phyloP scores from a whole-genome alignment of 306 rosid species.

The Gynostemma pentaphyllum region DNA sequence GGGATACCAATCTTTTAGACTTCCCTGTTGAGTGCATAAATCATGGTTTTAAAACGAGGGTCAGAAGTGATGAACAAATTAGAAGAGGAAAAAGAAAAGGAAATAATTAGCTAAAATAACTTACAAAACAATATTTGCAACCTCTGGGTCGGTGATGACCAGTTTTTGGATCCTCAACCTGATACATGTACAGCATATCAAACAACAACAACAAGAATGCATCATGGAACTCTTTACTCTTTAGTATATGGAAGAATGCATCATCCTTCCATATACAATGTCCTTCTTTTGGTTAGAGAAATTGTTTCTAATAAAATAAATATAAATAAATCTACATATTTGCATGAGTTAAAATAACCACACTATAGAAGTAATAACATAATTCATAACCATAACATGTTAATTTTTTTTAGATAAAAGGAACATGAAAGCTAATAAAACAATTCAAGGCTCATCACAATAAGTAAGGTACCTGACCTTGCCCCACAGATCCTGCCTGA shows the following conservation, averaged over 20 bases:
- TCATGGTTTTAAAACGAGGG: slow-evolving; percentile 12
- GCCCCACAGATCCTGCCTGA: slow-evolving; percentile 30
- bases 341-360: background rate
- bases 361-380: background rate
- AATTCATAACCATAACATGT: background rate
- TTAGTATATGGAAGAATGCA: too few species aligned
- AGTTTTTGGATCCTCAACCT: slow-evolving; percentile 35
- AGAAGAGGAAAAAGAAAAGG: slow-evolving; percentile 6
- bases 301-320: background rate
- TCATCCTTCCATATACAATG: background rate
- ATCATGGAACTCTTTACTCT: too few species aligned
- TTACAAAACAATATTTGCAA: slow-evolving; percentile 80
- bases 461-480: slow-evolving; percentile 60
- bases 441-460: slow-evolving; percentile 14
- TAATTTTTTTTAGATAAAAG: too few species aligned
- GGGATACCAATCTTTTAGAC: slow-evolving; percentile 44
- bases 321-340: background rate
- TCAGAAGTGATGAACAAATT: background rate
- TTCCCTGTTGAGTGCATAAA: slow-evolving; percentile 40
- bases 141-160: slow-evolving; percentile 24
- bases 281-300: background rate
- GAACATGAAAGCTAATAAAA: background rate
- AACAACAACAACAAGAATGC: too few species aligned
- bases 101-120: slow-evolving; percentile 22
- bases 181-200: slow-evolving; percentile 13